Base-by-base conservation (phyloP, 139 green algal species). In the Chlamydomonas eustigma region DNA sequence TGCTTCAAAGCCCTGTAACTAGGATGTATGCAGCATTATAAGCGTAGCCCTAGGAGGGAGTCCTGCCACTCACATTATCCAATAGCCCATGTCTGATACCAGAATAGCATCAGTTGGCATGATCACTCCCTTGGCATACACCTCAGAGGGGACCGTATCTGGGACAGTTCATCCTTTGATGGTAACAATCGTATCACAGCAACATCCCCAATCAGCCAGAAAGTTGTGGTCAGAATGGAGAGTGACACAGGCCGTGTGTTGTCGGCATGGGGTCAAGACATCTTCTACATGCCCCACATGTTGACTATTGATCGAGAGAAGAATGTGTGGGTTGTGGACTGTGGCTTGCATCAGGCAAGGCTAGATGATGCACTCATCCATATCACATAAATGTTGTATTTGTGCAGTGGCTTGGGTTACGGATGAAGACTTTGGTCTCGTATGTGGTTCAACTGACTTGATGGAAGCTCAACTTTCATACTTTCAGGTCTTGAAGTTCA, bases 241-340 rank as follows among this genome's bases (percentile, higher is more conserved):
- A 71, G 81, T 2, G 88, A 90, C 74, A 89, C 77, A 22, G 88
- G 88, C 67, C 30, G 37, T 24, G 71, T 78, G 30, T 67, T 79
- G 51, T 31, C 34, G 1, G 50, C 64, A 5, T 94, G 81, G 86
- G 92, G 90, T 0, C 75, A 35, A 0, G 75, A 65, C 37, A 2
- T 64, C 4, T 91, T 94, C 52, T 83, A 80, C 50, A 90, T 98
- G 92, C 92, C 93, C 0, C 93, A 98, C 83, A 91, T 87, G 78
- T 78, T 97, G 36, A 90, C 88, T 0, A 39, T 91, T 12, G 89
- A 91, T 63, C 65, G 51, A 2, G 79, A 91, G 4, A 86, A 87
- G 50, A 83, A 87, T 75, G 36, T 97, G 28, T 97, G 91, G 91
- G 76, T 93, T 28, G 78, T 83, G 38, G 91, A 93, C 75, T 75